Base-by-base conservation (phyloP, 1,284 basidiomycete genomes). In the Sporisorium exsertum region DNA sequence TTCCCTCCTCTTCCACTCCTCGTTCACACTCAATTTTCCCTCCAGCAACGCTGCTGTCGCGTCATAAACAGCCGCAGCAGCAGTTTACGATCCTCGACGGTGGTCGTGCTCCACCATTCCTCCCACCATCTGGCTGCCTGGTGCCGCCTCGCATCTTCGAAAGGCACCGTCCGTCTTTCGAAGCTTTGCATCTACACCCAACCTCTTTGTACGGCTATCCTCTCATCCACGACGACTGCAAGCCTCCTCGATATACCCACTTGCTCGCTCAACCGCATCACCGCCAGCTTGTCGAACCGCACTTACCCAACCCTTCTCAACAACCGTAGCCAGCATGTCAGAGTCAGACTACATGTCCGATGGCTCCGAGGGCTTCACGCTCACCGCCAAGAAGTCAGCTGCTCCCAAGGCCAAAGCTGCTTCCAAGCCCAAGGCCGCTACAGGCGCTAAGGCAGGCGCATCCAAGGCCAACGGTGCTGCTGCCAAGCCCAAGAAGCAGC, bases 401-500 rank as follows among this genome's bases (percentile, higher is more conserved):
- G 79, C 88, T 0, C 67, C 87, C 0, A 90, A 67, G 29, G 37
- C 71, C n/a, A 72, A 71, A 37, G 42, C 73, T 15, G 57, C 72
- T 12, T 32, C 49, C 18, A 72, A 59, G 35, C 35, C 53, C 43
- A 64, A 64, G 35, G 59, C 82, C 50, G 79, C 55, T 0, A 33
- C 77, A 1, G 47, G 37, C 26, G 81, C 85, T 20, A 79, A 88
- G 37, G 84, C 90, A 70, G 78, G 88, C 0, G 80, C 88, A 0
- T 71, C 87, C 3, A 90, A 68, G 42, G 52, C 60, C 5, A 70
- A 67, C 40, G 63, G 64, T n/a, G 57, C 57, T 24, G 52, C 59
- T 33, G 93, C 92, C 89, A 93, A 93, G 88, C 92, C 91, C 59
- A 79, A 86, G 18, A 85, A 87, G 74, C 87, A 88, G 83, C 89